Percentiles rank a stretch among this genome's conserved stretches.
These are phyloP conservation scores for Lactarius tabidus DNA, from an alignment of 768 basidiomycete species.

Conservation along the genomic window DNA sequence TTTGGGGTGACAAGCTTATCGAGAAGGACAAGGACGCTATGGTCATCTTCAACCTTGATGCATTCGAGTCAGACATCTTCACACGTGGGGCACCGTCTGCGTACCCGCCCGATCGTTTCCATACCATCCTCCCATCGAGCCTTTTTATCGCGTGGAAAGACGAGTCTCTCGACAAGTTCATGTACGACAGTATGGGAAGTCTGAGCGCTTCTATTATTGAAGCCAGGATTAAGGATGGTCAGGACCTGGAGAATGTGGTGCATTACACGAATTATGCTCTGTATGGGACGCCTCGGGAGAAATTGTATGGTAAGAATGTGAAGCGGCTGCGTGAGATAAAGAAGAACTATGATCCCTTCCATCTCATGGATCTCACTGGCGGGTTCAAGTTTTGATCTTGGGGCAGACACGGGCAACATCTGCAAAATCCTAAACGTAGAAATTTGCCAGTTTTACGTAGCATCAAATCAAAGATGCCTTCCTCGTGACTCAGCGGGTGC, in stretches of 20 bases:
- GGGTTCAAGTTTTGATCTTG: not conserved
- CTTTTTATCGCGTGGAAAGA: conserved; percentile 41
- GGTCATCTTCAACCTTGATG: conserved; percentile 35
- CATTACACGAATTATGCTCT: not conserved
- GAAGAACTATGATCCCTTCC: no score
- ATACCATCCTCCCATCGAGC: not conserved
- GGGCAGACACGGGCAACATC: no score
- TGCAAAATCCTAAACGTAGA: no score
- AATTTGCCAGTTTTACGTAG: no score
- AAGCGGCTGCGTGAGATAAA: not conserved
- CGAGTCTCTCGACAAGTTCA: conserved; percentile 36
- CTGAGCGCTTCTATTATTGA: conserved; percentile 33
- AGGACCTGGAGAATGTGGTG: no score
- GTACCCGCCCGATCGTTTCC: conserved; percentile 14
- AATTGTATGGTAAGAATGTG: not conserved
- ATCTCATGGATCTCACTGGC: not conserved
- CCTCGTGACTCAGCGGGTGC: no score
- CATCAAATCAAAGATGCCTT: no score
- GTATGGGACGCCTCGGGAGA: not conserved
- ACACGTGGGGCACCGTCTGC: conserved; percentile 10
- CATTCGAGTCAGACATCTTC: conserved; percentile 15
- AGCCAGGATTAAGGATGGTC: no score
- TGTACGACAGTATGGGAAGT: conserved; percentile 38
- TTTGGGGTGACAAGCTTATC: conserved; percentile 39
- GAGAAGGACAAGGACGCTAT: conserved; percentile 37